Evolutionary conservation across 108 stramenopile genomes (phyloP), one percentile per base, ranked within the genome.

Genomic region (Tribonema minus): DNA sequence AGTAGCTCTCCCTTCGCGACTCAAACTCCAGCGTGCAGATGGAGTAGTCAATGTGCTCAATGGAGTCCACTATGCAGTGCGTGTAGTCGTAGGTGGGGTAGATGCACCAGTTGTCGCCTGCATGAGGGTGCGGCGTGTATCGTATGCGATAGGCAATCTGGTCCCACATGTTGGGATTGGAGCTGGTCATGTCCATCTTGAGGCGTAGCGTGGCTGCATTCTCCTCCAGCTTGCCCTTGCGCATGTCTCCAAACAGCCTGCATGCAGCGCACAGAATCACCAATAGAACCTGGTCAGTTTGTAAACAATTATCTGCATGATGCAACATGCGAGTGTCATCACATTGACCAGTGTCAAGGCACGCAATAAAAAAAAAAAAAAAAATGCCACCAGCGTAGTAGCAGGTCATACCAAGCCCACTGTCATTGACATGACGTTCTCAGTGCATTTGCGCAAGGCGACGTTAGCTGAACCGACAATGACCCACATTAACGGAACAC

Each of bases 21-120:
- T 99, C 96, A 76, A 99, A 99, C 84, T 99, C 98, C 71, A 99
- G 88, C 2, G 98, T 99, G 83, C 98, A 99, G 64, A 99, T 97
- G 61, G 91, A 92, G 80, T 98, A 97, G 75, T 97, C 96, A 80
- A 99, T 92, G 68, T 96, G 90, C 87, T 99, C 98, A 58, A 99
- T 68, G 23, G 94, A 70, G 72, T 82, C 81, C 3, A 83, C 67
- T 61, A 96, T 90, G 78, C 98, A 95, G 86, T 99, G 98, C 28
- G 98, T 97, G 73, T 89, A 99, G 81, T 99, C 98, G 80, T 99
- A 99, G 23, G 91, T 89, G 0, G 98, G 98, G 82, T 99, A 99
- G 78, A 99, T 94, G 84, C 96, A 97, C 96, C 98, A 98, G 36
- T 91, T 92, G 67, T 91, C 87, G 3, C 96, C 98, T 2, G 92